Evolutionary conservation across 2,329 filamentous ascomycete genomes (phyloP).

Genomic region (Thelonectria olida): DNA sequence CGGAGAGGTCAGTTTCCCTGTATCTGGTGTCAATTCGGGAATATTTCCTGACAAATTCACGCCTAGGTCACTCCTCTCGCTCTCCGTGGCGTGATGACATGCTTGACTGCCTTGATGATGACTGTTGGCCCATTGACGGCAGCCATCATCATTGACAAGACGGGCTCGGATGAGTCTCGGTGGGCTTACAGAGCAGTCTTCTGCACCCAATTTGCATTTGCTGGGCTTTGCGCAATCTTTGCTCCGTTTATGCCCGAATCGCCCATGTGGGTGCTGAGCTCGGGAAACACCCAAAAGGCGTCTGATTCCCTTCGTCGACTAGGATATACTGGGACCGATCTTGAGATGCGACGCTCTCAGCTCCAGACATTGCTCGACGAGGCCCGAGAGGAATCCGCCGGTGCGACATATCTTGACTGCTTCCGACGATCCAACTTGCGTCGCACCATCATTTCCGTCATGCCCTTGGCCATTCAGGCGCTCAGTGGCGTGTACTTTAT

Average conservation of each 20-base stretch:
- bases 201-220: constrained; percentile 46
- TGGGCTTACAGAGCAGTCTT: constrained; percentile 48
- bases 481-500: constrained; percentile 48
- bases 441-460: constrained; percentile 50
- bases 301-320: constrained; percentile 45
- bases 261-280: constrained; percentile 50
- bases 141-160: constrained; percentile 45
- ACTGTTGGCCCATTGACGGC: constrained; percentile 44
- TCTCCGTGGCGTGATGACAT: constrained; percentile 42
- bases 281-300: constrained; percentile 46
- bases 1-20: constrained; percentile 37
- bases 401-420: constrained; percentile 50
- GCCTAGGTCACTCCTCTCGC: constrained; percentile 39
- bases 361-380: constrained; percentile 45
- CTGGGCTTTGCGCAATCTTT: constrained; percentile 39
- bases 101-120: constrained; percentile 41
- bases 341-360: constrained; percentile 39
- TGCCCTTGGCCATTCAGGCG: constrained; percentile 47
- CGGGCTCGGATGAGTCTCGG: constrained; percentile 34
- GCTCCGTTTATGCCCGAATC: constrained; percentile 54
- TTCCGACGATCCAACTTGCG: constrained; percentile 50
- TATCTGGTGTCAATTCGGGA: no score
- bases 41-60: not conserved
- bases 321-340: constrained; percentile 37
- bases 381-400: constrained; percentile 45